Conservation (phyloP, 148 eudicot species). For the Vaccinium myrtillus region DNA sequence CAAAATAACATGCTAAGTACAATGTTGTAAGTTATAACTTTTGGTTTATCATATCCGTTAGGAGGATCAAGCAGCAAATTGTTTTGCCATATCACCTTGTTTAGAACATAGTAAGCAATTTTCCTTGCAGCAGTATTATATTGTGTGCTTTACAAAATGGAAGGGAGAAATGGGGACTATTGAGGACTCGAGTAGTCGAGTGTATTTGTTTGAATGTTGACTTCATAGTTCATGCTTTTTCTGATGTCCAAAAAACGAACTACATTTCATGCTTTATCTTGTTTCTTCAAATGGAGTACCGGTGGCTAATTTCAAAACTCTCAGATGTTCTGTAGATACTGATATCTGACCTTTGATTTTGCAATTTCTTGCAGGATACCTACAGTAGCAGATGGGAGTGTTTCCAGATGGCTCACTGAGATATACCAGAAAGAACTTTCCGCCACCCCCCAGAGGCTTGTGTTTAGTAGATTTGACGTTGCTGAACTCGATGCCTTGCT, state of each 20-base stretch:
- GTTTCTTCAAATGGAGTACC: neutral
- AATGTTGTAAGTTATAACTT: neutral
- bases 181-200: neutral
- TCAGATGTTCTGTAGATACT: neutral
- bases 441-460: constrained; percentile 45
- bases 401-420: constrained; percentile 60
- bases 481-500: constrained; percentile 61
- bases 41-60: constrained; percentile 5
- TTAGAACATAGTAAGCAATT: neutral
- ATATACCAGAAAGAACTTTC: constrained; percentile 60
- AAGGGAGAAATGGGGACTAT: neutral
- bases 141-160: neutral
- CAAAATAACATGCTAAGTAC: neutral
- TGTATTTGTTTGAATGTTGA: neutral
- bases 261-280: neutral
- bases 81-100: neutral
- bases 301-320: neutral
- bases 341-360: constrained; percentile 1
- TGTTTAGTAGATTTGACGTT: constrained; percentile 62
- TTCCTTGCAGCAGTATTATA: neutral
- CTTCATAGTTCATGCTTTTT: neutral
- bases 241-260: neutral
- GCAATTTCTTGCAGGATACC: constrained; percentile 60
- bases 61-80: neutral
- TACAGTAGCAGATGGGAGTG: constrained; percentile 50